A percentile compares a stretch with the other conserved stretches of the same genome.
Evolutionary conservation across 2,329 filamentous ascomycete genomes (phyloP).

Genomic region (Xylaria sp.): DNA sequence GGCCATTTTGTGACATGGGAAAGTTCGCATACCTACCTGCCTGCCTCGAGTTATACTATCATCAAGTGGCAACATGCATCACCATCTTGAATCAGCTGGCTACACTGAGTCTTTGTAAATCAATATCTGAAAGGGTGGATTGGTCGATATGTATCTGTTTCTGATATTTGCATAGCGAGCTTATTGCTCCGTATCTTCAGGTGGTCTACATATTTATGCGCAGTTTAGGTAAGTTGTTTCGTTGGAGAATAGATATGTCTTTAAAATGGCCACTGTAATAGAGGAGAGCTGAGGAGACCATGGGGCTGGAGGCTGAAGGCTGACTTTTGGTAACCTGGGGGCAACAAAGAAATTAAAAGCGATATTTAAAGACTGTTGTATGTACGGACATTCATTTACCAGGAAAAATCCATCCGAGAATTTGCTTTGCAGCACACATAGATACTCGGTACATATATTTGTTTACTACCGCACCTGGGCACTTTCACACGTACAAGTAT

Average conservation of each 20-base stretch:
- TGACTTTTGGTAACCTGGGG: neutral
- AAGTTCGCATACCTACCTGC: neutral
- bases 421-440: no score
- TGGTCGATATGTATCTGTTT: neutral
- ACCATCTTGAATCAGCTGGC: slow-evolving; percentile 11
- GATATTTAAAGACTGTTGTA: no score
- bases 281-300: neutral
- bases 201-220: neutral
- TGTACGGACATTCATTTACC: no score
- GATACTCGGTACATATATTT: no score
- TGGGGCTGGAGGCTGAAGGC: slow-evolving; percentile 4
- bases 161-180: neutral
- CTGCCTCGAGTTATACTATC: no score
- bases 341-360: no score
- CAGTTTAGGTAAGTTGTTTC: neutral
- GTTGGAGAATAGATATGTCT: neutral
- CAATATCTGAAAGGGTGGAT: neutral
- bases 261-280: neutral
- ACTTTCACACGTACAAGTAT: no score
- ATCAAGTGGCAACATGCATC: neutral
- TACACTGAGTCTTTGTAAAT: neutral
- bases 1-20: slow-evolving; percentile 10
- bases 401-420: no score
- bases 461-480: no score
- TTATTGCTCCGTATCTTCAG: neutral